Evolutionary conservation across 768 basidiomycete genomes (phyloP), one percentile per base, ranked within the genome.

Genomic region (Mycena rebaudengoi): DNA sequence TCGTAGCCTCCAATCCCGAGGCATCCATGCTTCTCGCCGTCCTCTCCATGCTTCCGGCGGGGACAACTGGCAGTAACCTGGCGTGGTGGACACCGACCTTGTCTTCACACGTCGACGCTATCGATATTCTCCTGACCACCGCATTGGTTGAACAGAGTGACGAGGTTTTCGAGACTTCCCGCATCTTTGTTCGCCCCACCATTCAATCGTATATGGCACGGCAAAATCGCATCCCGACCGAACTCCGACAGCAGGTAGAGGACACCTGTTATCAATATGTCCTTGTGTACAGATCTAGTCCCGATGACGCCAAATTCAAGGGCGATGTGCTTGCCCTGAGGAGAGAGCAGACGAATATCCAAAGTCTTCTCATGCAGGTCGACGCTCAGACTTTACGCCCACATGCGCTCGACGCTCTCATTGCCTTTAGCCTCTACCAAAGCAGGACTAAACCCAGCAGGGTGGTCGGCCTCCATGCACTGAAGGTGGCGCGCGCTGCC

Each of bases 31-130:
- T 71, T 13, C 51, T 71, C 20, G 54, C 65, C 26, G 44, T 65
- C 25, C 60, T 76, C 18, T 68, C 74, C 10, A 48, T 74, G 46
- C 67, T 77, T 11, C 75, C 75, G 0, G 69, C 58, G 13, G 74
- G 75, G 2, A 67, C 69, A 11, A 58, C 52, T 25, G 44, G 55
- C 2, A n/a, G 63, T 5, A 51, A 66, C 35, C 48, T 75, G 13
- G n/a, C 2, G 2, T 30, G 53, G 48, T 66, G 61, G 68, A 64
- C 64, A n/a, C 46, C 49, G 0, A 20, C 32, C 23, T 13, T 70
- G 5, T 21, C 43, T 11, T 58, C 59, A 6, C 30, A 35, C 4
- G 14, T 32, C 14, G 49, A 39, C 2, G 64, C 70, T 12, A 26
- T 70, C 5, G 32, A 23, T 7, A 49, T 51, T 11, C 57, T 71